phyloP scores from a whole-genome alignment of 306 rosid genomes.

The Lathyrus oleraceus region DNA sequence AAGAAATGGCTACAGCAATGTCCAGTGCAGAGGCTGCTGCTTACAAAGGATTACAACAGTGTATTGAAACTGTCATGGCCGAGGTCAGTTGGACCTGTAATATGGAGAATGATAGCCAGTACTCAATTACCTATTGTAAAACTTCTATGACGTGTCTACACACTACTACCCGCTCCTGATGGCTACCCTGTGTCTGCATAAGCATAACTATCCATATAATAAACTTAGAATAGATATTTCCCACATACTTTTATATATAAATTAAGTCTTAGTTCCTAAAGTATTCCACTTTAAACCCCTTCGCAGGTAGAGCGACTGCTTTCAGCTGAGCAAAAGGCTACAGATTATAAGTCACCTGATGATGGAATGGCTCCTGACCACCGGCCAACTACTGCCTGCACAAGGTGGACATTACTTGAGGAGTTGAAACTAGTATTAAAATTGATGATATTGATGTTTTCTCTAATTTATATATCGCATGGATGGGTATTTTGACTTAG shows the following conservation, averaged over 20 bases:
- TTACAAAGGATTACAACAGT: conserved; percentile 74
- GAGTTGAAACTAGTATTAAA: conserved; percentile 18
- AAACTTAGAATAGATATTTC: conserved; percentile 19
- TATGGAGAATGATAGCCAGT: conserved; percentile 18
- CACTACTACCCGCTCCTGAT: background rate
- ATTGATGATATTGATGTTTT: conserved; percentile 10
- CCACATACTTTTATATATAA: background rate
- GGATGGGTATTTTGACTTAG: background rate
- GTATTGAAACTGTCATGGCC: conserved; percentile 98
- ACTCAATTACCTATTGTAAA: conserved; percentile 19
- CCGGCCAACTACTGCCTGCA: conserved; percentile 92
- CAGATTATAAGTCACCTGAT: conserved; percentile 88
- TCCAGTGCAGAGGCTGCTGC: conserved; percentile 99
- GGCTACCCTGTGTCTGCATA: conserved; percentile 18
- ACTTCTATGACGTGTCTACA: background rate
- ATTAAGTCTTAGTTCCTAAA: conserved; percentile 17
- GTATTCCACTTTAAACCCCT: conserved; percentile 29
- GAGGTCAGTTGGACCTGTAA: conserved; percentile 64
- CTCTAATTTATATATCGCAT: conserved; percentile 2
- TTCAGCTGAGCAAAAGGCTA: conserved; percentile 94
- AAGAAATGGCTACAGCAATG: conserved; percentile 98
- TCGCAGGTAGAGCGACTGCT: conserved; percentile 92
- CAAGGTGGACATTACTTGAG: conserved; percentile 58
- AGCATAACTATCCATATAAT: conserved; percentile 19
- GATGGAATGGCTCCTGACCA: conserved; percentile 96